A percentile compares a stretch with the other conserved stretches of the same genome.
Conservation (phyloP, 179 eudicot species). For the Sideroxylon spinosum region DNA sequence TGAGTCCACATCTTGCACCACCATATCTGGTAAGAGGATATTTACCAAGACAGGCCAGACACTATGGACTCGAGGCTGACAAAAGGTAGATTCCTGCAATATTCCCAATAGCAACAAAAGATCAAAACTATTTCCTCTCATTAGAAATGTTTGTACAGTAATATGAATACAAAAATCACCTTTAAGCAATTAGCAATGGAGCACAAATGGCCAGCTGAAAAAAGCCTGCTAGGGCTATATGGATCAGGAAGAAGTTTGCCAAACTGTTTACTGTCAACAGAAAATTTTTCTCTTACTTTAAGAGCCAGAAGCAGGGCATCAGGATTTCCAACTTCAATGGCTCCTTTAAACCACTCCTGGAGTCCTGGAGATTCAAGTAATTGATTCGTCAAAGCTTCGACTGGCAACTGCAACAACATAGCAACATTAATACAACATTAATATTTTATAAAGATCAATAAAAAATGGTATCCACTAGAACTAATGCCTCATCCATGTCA, state of each 20-base stretch:
- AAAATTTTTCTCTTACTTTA: slow-evolving; percentile 56
- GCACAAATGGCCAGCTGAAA: slow-evolving; percentile 59
- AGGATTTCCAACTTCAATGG: slow-evolving; percentile 72
- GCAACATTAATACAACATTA: slow-evolving; percentile 3
- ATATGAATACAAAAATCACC: slow-evolving; percentile 35
- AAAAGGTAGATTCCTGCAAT: slow-evolving; percentile 85
- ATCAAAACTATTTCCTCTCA: slow-evolving; percentile 1
- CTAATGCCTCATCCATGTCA: background rate
- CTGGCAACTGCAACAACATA: slow-evolving; percentile 56
- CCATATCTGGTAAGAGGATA: slow-evolving; percentile 59
- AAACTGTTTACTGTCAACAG: slow-evolving; percentile 38
- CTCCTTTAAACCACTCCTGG: slow-evolving; percentile 76
- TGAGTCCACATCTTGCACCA: slow-evolving; percentile 46
- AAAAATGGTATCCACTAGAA: background rate
- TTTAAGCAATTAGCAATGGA: slow-evolving; percentile 61
- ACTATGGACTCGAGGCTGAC: slow-evolving; percentile 93
- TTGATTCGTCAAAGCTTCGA: slow-evolving; percentile 52
- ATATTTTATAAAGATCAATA: background rate
- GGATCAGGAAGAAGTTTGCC: slow-evolving; percentile 77
- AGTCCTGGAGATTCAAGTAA: slow-evolving; percentile 71
- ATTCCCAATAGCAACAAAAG: background rate
- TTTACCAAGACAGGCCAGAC: slow-evolving; percentile 70
- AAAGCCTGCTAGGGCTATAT: slow-evolving; percentile 51
- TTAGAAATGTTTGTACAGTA: background rate
- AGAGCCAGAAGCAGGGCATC: slow-evolving; percentile 88